phyloP scores from a whole-genome alignment of 371 early-diverging fungal genomes.

The Blyttiomyces sp. region DNA sequence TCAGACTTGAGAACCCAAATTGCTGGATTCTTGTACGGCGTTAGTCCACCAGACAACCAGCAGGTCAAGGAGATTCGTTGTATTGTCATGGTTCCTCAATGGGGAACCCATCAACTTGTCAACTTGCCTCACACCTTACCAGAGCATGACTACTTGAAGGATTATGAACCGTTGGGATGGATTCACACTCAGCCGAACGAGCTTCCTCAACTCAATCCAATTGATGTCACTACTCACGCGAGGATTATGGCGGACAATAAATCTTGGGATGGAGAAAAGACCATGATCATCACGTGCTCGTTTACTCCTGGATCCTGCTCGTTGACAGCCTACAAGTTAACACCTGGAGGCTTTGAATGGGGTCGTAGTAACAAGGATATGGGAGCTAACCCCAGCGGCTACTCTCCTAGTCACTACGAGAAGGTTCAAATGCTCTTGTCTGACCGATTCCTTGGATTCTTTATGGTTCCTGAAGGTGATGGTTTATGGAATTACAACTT shows the following conservation, averaged over 20 bases:
- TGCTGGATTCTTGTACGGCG: constrained; percentile 93
- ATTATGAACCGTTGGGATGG: constrained; percentile 97
- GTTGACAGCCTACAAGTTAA: constrained; percentile 90
- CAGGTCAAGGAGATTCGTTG: constrained; percentile 95
- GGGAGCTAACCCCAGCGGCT: constrained; percentile 79
- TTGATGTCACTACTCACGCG: constrained; percentile 89
- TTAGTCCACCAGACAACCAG: constrained; percentile 86
- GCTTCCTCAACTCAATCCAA: constrained; percentile 83
- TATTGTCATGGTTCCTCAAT: constrained; percentile 95
- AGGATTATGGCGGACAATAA: constrained; percentile 81
- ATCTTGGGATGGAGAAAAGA: constrained; percentile 94
- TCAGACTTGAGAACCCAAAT: constrained; percentile 94
- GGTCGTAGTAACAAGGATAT: constrained; percentile 64
- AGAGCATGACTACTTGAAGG: constrained; percentile 80
- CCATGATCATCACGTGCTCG: constrained; percentile 84
- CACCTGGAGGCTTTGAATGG: constrained; percentile 95
- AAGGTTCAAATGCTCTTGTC: constrained; percentile 93
- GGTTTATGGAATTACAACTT: constrained; percentile 97
- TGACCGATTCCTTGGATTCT: constrained; percentile 94
- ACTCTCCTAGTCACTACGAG: constrained; percentile 84
- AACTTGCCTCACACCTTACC: constrained; percentile 87
- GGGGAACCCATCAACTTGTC: constrained; percentile 88
- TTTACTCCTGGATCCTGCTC: constrained; percentile 98
- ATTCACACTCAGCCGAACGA: constrained; percentile 96
- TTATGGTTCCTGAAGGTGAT: constrained; percentile 91